Percentiles rank a stretch among this genome's conserved stretches.
These are phyloP conservation scores for Guillardia theta DNA, from an alignment of 78 protist genomes.

Conservation along the genomic window DNA sequence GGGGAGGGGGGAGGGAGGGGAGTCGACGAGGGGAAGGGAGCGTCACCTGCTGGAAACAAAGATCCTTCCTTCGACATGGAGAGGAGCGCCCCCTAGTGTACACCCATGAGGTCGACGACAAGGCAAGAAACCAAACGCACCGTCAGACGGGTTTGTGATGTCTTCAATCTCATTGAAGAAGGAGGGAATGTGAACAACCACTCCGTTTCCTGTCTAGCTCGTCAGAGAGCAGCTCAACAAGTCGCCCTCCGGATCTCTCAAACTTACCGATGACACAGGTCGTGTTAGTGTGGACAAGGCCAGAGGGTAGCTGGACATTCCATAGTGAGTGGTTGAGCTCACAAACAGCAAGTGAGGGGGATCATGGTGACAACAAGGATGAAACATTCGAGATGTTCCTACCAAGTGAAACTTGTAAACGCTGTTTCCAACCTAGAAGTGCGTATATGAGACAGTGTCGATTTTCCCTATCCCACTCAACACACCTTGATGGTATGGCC, in stretches of 20 bases:
- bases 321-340: too few relatives aligned
- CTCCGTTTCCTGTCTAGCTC: slow-evolving; percentile 78
- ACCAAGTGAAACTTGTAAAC: slow-evolving; percentile 86
- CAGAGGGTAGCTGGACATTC: slow-evolving; percentile 88
- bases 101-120: neutral
- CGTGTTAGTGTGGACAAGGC: slow-evolving; percentile 68
- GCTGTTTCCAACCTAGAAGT: slow-evolving; percentile 59
- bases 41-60: neutral
- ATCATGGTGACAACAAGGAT: too few relatives aligned
- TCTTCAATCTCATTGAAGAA: slow-evolving; percentile 72
- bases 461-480: neutral
- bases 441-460: neutral
- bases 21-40: neutral
- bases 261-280: slow-evolving; percentile 79
- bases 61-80: neutral
- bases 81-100: neutral
- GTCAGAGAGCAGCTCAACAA: too few relatives aligned
- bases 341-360: too few relatives aligned
- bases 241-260: too few relatives aligned
- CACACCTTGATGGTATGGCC: slow-evolving; percentile 86
- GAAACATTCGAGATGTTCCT: too few relatives aligned
- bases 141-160: slow-evolving; percentile 43
- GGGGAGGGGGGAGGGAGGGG: slow-evolving; percentile 1
- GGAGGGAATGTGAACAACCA: slow-evolving; percentile 85
- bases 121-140: neutral